phyloP scores from a whole-genome alignment of 2,329 filamentous ascomycete genomes.

The Helotiales sp. region DNA sequence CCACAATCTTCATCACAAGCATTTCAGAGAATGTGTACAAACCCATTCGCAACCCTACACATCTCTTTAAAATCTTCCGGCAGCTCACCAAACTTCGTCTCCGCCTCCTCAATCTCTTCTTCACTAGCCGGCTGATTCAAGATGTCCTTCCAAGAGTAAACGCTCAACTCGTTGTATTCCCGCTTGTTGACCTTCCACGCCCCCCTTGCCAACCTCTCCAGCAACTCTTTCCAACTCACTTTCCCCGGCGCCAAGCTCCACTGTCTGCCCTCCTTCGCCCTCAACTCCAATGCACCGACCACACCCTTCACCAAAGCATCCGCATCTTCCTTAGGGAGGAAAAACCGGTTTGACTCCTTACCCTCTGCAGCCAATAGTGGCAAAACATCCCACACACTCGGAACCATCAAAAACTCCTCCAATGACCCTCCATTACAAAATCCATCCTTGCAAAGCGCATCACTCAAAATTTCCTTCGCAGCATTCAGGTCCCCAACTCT shows the following conservation, averaged over 20 bases:
- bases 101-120: constrained; percentile 21
- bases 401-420: constrained; percentile 21
- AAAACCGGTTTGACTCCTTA: constrained; percentile 25
- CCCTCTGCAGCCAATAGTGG: constrained; percentile 22
- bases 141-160: constrained; percentile 17
- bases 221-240: constrained; percentile 23
- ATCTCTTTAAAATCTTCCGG: constrained; percentile 28
- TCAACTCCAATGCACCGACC: constrained; percentile 10
- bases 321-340: constrained; percentile 20
- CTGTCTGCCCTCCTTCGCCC: constrained; percentile 20
- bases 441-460: constrained; percentile 21
- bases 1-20: neutral
- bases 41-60: constrained; percentile 26
- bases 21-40: neutral
- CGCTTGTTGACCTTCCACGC: constrained; percentile 24
- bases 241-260: constrained; percentile 22
- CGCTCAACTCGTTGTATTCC: constrained; percentile 15
- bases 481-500: constrained; percentile 19
- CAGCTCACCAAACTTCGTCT: constrained; percentile 19
- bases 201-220: constrained; percentile 23
- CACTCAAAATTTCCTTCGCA: constrained; percentile 21
- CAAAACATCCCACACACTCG: constrained; percentile 29
- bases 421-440: constrained; percentile 19
- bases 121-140: constrained; percentile 25
- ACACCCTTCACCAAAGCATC: constrained; percentile 16